Base-by-base conservation (phyloP, 768 basidiomycete genomes). In the Mycena galopus region DNA sequence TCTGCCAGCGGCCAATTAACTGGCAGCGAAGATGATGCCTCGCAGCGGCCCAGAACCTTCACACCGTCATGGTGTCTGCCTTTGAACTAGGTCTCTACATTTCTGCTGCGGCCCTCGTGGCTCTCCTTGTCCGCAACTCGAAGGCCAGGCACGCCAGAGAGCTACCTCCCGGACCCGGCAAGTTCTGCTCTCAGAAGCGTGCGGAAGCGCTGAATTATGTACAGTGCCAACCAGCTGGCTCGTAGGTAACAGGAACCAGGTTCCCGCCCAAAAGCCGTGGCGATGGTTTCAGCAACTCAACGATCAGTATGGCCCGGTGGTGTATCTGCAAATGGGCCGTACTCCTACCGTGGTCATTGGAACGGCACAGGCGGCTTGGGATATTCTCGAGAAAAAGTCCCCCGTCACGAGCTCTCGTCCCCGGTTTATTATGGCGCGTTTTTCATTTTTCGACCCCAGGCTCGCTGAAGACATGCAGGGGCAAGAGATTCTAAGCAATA, bases 231-330 rank as follows among this genome's bases (percentile, higher is more conserved):
- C 64, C 6, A 75, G 74, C 71, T 75, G 74, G 74, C 44, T 75
- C 12, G 71, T 88, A 29, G 88, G 88, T 0, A 89, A 88, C 74
- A 77, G 79, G 42, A 81, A 86, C 66, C 85, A 88, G 67, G 77
- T 88, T 23, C 87, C 88, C 7, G 67, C 75, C 4, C 70, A 82
- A 29, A 86, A 87, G 73, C 86, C 87, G 0, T 89, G 88, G 88
- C 76, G 79, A 33, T 86, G 83, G 76, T 88, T 88, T 69, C 81
- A 83, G 29, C 82, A 86, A 56, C 88, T 87, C 85, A 86, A 84
- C 67, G 79, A 75, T 23, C 77, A 82, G 69, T 87, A 88, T 73
- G 88, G 88, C 19, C 56, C 35, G 19, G 42, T 73, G 17, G 53
- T 69, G 27, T 59, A 47, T 29, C 50, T 50, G 5, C 56, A 44